Base-by-base conservation (phyloP, 306 rosid species). In the Ammopiptanthus mongolicus region DNA sequence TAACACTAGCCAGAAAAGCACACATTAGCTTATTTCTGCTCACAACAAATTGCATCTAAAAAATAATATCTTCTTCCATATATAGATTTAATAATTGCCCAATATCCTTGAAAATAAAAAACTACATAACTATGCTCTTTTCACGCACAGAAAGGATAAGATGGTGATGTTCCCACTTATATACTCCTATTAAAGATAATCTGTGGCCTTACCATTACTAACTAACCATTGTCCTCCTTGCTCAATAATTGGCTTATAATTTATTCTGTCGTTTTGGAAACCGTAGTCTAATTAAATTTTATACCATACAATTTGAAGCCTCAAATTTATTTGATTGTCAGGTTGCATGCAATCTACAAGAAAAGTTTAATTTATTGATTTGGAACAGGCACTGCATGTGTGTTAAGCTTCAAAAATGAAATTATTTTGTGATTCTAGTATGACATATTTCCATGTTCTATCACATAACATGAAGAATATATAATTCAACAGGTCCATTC, bases 21-120 rank as follows among this genome's bases (percentile, higher is more conserved):
- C 47, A 42, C 9, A 62, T 67, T 66, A 47, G 72, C 71, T 71
- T 69, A 71, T 72, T 66, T 76, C 44, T 41, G 67, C 59, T 61
- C 47, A 25, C 82, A 67, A 84, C 82, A 67, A 84, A 46, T 80
- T 80, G 87, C 66, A 60, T 66, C 67, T 67, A 80, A 76, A 31
- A 76, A 66, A 80, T 28, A 5, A 76, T 84, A 84, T 84, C 84
- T 59, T 72, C 52, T 41, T 64, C 25, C 13, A 68, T 75, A 36
- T 51, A 33, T 33, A 23, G 2, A 55, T 28, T 19, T 37, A 41
- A 33, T 21, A 37, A 50, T 75, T 5, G 52, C 61, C 50, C 18
- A 51, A 23, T 73, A 39, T 13, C 46, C 11, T 58, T 55, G 48
- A 29, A 71, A 29, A 64, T 19, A 17, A 69, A 66, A 23, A 18